Conservation (phyloP, 306 rosid species). For the Acacia acuminata region DNA sequence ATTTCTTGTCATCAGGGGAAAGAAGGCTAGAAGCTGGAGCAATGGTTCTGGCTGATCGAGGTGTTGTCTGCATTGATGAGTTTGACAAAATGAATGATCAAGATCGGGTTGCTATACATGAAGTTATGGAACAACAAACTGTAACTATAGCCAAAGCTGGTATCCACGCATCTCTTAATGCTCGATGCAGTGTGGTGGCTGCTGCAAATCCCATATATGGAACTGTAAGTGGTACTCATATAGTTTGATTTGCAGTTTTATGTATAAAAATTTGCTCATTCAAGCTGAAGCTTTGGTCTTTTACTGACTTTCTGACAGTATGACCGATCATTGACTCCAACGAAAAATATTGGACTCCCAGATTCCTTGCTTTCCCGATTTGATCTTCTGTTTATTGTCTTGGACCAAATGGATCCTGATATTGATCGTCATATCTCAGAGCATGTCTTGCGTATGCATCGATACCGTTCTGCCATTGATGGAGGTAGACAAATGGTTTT, state of each 20-base stretch:
- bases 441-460: constrained; percentile 98
- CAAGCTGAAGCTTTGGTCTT: constrained; percentile 21
- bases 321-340: constrained; percentile 99
- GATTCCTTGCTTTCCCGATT: constrained; percentile 98
- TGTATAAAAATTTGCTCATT: background rate
- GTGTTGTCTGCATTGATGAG: constrained; percentile 99
- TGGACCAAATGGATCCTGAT: constrained; percentile 99
- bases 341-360: constrained; percentile 96
- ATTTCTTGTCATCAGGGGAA: constrained; percentile 66
- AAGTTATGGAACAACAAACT: constrained; percentile 99
- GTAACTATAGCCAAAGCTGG: constrained; percentile 99
- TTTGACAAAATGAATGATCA: constrained; percentile 98
- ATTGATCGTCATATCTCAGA: constrained; percentile 90
- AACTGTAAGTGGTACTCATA: constrained; percentile 66
- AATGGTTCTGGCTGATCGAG: constrained; percentile 99
- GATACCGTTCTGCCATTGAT: constrained; percentile 73
- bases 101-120: constrained; percentile 98
- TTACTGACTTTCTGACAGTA: constrained; percentile 53
- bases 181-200: constrained; percentile 98
- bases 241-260: constrained; percentile 14
- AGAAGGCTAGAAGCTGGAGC: constrained; percentile 99
- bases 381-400: constrained; percentile 88
- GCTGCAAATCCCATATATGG: constrained; percentile 99
- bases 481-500: constrained; percentile 66
- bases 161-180: constrained; percentile 96